Base-by-base conservation (phyloP, 225 moss, liverwort and hornwort genomes). In the Climacium dendroides region DNA sequence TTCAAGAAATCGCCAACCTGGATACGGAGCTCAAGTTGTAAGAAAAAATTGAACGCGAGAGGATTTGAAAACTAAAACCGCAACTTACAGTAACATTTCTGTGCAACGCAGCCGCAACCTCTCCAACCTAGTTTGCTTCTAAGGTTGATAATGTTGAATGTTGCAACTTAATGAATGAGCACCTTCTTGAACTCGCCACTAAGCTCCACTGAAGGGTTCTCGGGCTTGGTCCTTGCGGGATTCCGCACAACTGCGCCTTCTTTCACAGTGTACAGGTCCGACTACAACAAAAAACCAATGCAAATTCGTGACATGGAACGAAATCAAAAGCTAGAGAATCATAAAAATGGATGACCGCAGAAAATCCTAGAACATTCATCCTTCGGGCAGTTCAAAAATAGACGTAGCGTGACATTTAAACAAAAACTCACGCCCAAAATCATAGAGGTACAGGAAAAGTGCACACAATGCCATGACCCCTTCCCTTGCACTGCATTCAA, bases 101-200 rank as follows among this genome's bases (percentile, higher is more conserved):
- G 34, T 63, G 83, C 28, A 78, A 78, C 41, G 57, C 69, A 19
- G 84, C 41, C 61, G 13, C 70, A 60, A 81, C 20, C 23, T 75
- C 30, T 85, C 18, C 7, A 63, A 85, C 16, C 39, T 39, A 63
- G 28, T 63, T 61, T 50, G 34, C 12, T 78, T 63, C 71, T 77
- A 58, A 47, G 26, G 16, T 6, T 57, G 25, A 66, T 63, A 67
- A 50, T 66, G 39, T 52, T 72, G 63, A 72, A 74, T 37, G 54
- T 19, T 41, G 58, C 30, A 41, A 82, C 53, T 52, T 83, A 58
- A 52, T 48, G 17, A 84, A 83, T 53, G 43, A 10, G 57, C 85
- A 98, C 98, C 96, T 99, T 99, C 87, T 99, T 99, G 90, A 95
- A 99, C 86, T 97, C 96, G 78, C 97, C 74, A 83, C 97, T 91